These are phyloP conservation scores for Rickenella mellea DNA, from an alignment of 768 basidiomycete species.

Conservation along the genomic window DNA sequence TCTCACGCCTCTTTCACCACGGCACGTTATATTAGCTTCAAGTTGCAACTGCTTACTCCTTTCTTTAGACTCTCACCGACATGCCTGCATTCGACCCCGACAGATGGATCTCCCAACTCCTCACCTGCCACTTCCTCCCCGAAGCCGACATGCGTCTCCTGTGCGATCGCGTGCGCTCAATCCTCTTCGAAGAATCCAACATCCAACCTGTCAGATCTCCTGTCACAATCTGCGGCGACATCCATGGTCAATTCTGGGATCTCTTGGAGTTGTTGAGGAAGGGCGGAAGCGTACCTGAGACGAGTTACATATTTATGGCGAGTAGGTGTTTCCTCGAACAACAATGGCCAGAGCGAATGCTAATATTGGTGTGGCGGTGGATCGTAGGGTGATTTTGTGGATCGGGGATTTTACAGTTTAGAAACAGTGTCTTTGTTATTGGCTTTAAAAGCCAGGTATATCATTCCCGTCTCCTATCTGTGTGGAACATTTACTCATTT, in stretches of 20 bases:
- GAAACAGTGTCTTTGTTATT: conserved; percentile 89
- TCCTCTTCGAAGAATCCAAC: conserved; percentile 94
- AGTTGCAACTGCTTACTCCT: too few species aligned
- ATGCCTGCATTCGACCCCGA: conserved; percentile 41
- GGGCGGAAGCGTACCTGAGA: conserved; percentile 79
- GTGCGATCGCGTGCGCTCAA: conserved; percentile 80
- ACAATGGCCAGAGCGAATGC: neutral
- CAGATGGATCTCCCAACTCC: conserved; percentile 85
- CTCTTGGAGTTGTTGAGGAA: conserved; percentile 81
- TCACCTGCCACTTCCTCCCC: conserved; percentile 77
- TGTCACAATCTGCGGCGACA: conserved; percentile 92
- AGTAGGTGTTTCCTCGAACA: conserved; percentile 36
- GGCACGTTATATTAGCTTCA: too few species aligned
- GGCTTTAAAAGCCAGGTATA: conserved; percentile 80
- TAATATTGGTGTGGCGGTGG: conserved; percentile 6
- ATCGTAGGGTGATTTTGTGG: conserved; percentile 89
- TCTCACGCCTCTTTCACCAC: too few species aligned
- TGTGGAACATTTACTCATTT: conserved; percentile 1
- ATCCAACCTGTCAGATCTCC: conserved; percentile 94
- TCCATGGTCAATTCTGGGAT: conserved; percentile 98
- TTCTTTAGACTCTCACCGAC: neutral
- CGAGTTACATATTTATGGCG: conserved; percentile 95
- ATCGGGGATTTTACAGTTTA: conserved; percentile 90
- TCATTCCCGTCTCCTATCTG: neutral
- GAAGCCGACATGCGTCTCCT: conserved; percentile 91